phyloP scores from a whole-genome alignment of 2,329 filamentous ascomycete species.

The Furcasterigmium furcatum region DNA sequence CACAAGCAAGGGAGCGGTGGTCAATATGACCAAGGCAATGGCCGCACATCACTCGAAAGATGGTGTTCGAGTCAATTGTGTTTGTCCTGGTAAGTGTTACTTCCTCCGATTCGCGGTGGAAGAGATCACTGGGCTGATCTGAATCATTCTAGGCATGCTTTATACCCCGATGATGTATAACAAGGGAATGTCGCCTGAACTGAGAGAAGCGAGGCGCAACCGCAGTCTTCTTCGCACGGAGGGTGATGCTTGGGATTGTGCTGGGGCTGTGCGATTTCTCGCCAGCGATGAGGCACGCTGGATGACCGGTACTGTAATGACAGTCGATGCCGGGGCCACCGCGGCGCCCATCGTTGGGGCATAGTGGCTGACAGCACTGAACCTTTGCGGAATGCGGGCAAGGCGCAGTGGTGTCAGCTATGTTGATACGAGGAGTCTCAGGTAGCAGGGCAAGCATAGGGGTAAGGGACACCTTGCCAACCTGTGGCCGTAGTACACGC shows the following conservation, averaged over 20 bases:
- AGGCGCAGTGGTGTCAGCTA: background rate
- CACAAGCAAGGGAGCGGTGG: constrained; percentile 36
- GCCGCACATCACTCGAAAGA: constrained; percentile 36
- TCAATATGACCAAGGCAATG: constrained; percentile 43
- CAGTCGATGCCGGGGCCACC: no score
- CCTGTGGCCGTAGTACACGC: no score
- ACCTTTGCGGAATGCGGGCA: background rate
- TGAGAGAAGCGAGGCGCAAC: constrained; percentile 29
- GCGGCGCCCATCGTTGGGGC: no score
- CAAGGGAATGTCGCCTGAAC: constrained; percentile 34
- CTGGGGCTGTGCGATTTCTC: constrained; percentile 34
- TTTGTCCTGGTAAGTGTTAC: constrained; percentile 45
- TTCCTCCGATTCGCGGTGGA: no score
- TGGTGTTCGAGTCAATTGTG: constrained; percentile 16
- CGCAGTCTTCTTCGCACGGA: constrained; percentile 37
- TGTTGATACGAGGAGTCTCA: no score
- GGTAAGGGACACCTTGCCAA: no score
- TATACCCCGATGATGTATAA: constrained; percentile 44
- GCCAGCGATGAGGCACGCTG: constrained; percentile 35
- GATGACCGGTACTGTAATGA: no score
- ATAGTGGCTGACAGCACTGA: no score
- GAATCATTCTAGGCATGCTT: no score
- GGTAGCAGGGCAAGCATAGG: no score
- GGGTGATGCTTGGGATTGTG: constrained; percentile 40
- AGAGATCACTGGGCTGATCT: no score